Percentiles rank a stretch among this genome's conserved stretches.
Conservation (phyloP, 2,329 filamentous ascomycete genomes). For the Pseudopithomyces maydicus region DNA sequence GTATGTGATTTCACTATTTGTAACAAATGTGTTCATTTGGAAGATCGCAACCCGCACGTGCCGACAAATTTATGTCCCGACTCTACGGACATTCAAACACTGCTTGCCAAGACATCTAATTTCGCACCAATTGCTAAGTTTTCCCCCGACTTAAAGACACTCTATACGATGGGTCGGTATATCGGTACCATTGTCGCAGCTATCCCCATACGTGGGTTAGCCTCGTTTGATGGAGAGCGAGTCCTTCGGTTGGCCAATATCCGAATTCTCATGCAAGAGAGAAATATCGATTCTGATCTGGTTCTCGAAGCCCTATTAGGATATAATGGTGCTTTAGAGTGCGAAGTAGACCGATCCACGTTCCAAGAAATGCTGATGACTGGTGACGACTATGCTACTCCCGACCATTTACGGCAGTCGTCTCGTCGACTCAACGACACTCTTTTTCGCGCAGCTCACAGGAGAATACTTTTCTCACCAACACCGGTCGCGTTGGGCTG, state of each 20-base stretch:
- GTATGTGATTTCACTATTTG: background rate
- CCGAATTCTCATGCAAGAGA: no score
- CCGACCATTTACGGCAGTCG: background rate
- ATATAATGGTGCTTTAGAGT: no score
- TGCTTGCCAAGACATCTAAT: background rate
- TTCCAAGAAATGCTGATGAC: background rate
- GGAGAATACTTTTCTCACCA: slow-evolving; percentile 6
- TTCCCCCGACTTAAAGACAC: background rate
- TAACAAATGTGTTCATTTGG: background rate
- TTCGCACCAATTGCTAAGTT: no score
- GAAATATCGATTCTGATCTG: no score
- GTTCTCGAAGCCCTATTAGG: no score
- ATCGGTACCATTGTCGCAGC: background rate
- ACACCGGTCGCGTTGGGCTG: slow-evolving; percentile 4
- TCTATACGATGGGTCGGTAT: background rate
- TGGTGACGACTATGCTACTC: background rate
- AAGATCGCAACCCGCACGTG: background rate
- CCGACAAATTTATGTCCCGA: background rate
- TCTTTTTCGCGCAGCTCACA: background rate
- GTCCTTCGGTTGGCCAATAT: no score
- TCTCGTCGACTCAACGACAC: background rate
- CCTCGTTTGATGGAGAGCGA: no score
- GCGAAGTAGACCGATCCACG: no score
- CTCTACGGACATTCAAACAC: background rate
- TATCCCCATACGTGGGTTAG: background rate